These are phyloP conservation scores for Pseudophaeomoniella oleicola DNA, from an alignment of 2,329 filamentous ascomycete species.

Conservation along the genomic window DNA sequence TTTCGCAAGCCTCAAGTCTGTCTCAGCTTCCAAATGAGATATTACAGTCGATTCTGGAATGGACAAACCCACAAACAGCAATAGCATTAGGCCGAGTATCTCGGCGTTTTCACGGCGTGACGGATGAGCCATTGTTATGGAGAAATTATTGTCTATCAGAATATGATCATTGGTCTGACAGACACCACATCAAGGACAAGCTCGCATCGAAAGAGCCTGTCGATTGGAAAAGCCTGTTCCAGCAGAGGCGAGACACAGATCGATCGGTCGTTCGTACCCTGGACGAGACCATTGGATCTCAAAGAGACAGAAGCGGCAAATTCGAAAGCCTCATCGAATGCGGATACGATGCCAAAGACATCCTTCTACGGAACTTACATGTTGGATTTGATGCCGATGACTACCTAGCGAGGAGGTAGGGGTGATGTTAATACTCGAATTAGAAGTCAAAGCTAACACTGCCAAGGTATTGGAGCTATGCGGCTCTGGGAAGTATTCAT, in stretches of 20 bases:
- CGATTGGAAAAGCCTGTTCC: constrained; percentile 57
- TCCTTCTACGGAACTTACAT: constrained; percentile 52
- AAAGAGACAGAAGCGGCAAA: constrained; percentile 53
- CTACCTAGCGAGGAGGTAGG: constrained; percentile 56
- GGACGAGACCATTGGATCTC: constrained; percentile 54
- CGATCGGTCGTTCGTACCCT: constrained; percentile 39
- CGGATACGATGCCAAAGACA: constrained; percentile 83
- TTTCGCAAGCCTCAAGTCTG: constrained; percentile 7
- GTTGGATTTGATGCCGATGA: constrained; percentile 50
- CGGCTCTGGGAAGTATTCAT: constrained; percentile 65
- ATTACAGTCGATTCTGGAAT: constrained; percentile 60
- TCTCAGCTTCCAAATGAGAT: constrained; percentile 63
- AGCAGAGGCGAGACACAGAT: constrained; percentile 40
- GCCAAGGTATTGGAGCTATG: constrained; percentile 54
- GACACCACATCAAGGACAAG: constrained; percentile 46
- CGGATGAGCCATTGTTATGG: constrained; percentile 67
- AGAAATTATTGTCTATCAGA: constrained; percentile 52
- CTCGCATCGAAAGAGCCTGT: constrained; percentile 28
- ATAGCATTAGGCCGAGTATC: constrained; percentile 44
- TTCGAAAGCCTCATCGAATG: constrained; percentile 56
- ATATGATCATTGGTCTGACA: constrained; percentile 62
- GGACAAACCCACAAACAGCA: constrained; percentile 37
- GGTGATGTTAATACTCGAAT: not conserved
- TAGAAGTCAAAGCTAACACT: constrained; percentile 1
- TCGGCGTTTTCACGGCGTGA: constrained; percentile 48